These are phyloP conservation scores for Persicaria maculosa DNA, from an alignment of 148 eudicot genomes.

Conservation along the genomic window DNA sequence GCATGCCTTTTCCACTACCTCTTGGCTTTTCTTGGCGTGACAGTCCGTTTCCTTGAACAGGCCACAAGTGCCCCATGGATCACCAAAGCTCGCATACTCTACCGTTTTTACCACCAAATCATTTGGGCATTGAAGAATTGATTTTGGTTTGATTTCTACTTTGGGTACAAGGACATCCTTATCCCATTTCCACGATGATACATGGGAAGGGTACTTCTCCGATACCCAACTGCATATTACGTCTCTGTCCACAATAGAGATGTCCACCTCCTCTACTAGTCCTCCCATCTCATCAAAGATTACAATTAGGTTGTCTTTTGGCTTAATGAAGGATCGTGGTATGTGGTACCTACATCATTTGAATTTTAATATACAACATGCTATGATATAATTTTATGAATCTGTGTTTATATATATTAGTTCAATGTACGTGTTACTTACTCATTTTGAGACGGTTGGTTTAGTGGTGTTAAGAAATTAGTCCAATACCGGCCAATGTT, in stretches of 20 bases:
- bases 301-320: slow-evolving; percentile 57
- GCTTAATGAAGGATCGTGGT: slow-evolving; percentile 71
- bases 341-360: slow-evolving; percentile 51
- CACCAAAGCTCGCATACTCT: slow-evolving; percentile 67
- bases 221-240: slow-evolving; percentile 50
- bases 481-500: slow-evolving; percentile 86
- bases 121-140: slow-evolving; percentile 44
- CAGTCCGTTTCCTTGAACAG: slow-evolving; percentile 27
- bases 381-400: not conserved
- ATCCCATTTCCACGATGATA: slow-evolving; percentile 40
- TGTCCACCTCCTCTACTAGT: slow-evolving; percentile 34
- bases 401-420: not conserved
- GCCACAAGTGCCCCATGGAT: slow-evolving; percentile 62
- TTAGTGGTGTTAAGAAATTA: slow-evolving; percentile 41
- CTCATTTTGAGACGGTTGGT: slow-evolving; percentile 69
- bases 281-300: slow-evolving; percentile 75
- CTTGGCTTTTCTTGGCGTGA: slow-evolving; percentile 22
- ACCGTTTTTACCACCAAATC: slow-evolving; percentile 33
- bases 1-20: slow-evolving; percentile 57
- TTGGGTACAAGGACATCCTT: slow-evolving; percentile 4
- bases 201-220: slow-evolving; percentile 43
- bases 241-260: slow-evolving; percentile 49
- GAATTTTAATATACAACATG: not conserved
- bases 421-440: slow-evolving; percentile 24
- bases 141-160: slow-evolving; percentile 28